Evolutionary conservation across 805 yeast genomes (phyloP).

Genomic region (Saccharomycopsis olivae): DNA sequence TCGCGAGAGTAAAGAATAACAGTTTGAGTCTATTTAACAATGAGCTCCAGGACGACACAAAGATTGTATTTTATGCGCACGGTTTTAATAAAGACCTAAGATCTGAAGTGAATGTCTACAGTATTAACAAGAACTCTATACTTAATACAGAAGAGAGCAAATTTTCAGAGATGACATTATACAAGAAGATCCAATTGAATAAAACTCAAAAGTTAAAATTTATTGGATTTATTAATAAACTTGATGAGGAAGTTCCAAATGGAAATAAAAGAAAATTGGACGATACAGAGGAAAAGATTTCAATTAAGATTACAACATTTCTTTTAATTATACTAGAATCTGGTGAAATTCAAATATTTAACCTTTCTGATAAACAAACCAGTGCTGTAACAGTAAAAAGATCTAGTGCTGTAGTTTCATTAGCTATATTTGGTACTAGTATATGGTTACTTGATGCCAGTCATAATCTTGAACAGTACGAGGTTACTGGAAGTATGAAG

Average conservation of each 20-base stretch:
- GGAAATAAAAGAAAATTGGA: slow-evolving; percentile 11
- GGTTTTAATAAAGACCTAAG: slow-evolving; percentile 12
- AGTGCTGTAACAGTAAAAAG: background rate
- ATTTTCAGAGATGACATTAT: background rate
- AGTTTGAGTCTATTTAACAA: background rate
- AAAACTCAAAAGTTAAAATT: slow-evolving; percentile 1
- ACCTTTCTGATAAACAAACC: background rate
- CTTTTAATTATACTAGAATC: background rate
- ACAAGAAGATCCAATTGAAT: slow-evolving; percentile 1
- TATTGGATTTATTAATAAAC: slow-evolving; percentile 6
- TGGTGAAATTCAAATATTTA: background rate
- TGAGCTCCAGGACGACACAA: background rate
- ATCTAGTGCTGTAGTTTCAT: background rate
- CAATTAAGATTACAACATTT: background rate
- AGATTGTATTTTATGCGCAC: background rate
- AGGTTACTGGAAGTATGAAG: too few species aligned
- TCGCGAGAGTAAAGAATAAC: background rate
- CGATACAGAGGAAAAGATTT: background rate
- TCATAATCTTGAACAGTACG: too few species aligned
- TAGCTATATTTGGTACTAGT: background rate
- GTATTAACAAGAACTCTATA: background rate
- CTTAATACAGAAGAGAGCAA: background rate
- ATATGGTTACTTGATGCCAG: background rate
- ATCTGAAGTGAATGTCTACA: slow-evolving; percentile 6
- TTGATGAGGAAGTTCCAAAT: background rate